phyloP scores from a whole-genome alignment of 495 filamentous ascomycete species.

The Chaetomium cochliodes region DNA sequence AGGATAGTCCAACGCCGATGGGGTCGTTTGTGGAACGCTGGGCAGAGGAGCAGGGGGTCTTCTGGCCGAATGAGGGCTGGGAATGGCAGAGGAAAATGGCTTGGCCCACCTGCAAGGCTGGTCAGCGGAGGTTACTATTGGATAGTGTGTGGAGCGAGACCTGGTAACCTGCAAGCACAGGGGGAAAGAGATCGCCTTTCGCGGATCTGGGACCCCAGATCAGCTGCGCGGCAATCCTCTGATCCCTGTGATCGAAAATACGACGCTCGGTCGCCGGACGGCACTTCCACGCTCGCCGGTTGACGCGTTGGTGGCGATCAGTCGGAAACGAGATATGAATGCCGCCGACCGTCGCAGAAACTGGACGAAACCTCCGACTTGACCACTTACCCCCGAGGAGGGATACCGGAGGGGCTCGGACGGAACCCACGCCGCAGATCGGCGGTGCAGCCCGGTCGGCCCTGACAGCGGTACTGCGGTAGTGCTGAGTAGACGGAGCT shows the following conservation, averaged over 20 bases:
- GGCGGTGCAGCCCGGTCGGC: constrained; percentile 9
- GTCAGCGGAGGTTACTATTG: constrained; percentile 32
- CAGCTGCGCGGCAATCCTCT: constrained; percentile 33
- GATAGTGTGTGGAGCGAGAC: constrained; percentile 20
- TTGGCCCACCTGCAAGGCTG: constrained; percentile 32
- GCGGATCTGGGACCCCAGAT: constrained; percentile 35
- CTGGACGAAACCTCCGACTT: neutral
- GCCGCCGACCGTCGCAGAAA: neutral
- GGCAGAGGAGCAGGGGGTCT: constrained; percentile 13
- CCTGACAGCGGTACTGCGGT: neutral
- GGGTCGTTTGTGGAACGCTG: constrained; percentile 13
- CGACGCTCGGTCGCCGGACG: constrained; percentile 22
- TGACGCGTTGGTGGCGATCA: constrained; percentile 28
- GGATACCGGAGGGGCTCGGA: constrained; percentile 16
- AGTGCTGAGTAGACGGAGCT: neutral
- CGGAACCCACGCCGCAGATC: constrained; percentile 12
- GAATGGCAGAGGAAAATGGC: constrained; percentile 13
- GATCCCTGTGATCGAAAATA: constrained; percentile 36
- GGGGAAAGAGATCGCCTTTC: constrained; percentile 32
- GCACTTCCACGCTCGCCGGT: constrained; percentile 33
- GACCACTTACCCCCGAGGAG: neutral
- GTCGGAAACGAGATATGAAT: constrained; percentile 19
- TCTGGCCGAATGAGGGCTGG: constrained; percentile 27
- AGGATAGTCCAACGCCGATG: constrained; percentile 6
- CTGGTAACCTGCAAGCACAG: constrained; percentile 26